These are phyloP conservation scores for Mycosphaerelloides madeirae DNA, from an alignment of 2,329 filamentous ascomycete species.

Conservation along the genomic window DNA sequence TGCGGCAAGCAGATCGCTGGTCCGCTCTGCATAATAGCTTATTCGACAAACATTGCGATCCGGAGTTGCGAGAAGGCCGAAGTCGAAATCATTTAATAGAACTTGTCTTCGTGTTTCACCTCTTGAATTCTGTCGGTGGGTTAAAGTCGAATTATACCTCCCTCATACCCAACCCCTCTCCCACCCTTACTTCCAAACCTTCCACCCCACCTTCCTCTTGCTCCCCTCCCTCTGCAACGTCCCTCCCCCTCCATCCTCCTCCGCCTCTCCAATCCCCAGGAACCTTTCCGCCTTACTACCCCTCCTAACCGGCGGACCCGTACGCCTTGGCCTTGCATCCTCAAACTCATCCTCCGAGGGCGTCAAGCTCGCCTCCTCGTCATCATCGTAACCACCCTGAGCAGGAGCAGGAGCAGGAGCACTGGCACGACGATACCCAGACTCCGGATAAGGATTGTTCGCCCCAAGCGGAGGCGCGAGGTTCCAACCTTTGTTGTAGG, in stretches of 20 bases:
- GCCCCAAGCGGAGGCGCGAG: conserved; percentile 24
- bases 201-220: conserved; percentile 31
- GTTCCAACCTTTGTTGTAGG: conserved; percentile 23
- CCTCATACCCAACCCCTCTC: background rate
- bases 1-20: too few species aligned
- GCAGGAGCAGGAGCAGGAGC: conserved; percentile 7
- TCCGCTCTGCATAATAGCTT: too few species aligned
- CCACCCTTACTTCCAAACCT: conserved; percentile 21
- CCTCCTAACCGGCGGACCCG: conserved; percentile 16
- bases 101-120: too few species aligned
- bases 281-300: conserved; percentile 32
- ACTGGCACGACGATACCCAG: conserved; percentile 13
- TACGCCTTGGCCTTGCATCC: conserved; percentile 15
- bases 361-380: conserved; percentile 22
- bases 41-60: too few species aligned
- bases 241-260: conserved; percentile 5
- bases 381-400: conserved; percentile 12
- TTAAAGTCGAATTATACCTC: too few species aligned
- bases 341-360: conserved; percentile 22
- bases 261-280: conserved; percentile 22
- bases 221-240: conserved; percentile 18
- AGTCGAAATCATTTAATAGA: too few species aligned
- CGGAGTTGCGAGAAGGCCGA: too few species aligned
- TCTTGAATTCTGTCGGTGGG: too few species aligned
- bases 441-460: conserved; percentile 12